Evolutionary conservation across 306 rosid species (phyloP).

Genomic region (Potentilla sterilis): DNA sequence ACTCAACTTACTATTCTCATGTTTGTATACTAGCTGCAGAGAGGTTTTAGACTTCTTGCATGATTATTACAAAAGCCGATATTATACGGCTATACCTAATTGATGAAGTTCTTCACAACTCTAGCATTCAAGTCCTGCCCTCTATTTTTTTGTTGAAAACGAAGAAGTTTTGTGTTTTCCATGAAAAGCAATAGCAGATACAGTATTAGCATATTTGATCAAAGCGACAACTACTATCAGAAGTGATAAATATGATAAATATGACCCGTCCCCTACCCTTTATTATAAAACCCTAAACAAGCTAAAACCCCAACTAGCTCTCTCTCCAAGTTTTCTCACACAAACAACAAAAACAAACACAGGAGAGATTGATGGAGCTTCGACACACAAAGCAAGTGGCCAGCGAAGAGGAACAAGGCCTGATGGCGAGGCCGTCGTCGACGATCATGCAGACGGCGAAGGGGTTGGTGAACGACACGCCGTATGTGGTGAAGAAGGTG

Average conservation of each 20-base stretch:
- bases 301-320: no score
- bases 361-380: conserved; percentile 12
- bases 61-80: conserved; percentile 33
- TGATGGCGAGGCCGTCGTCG: conserved; percentile 3
- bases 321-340: neutral
- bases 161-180: neutral
- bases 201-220: no score
- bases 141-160: neutral
- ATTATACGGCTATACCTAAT: neutral
- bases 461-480: conserved; percentile 14
- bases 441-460: conserved; percentile 6
- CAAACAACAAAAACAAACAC: neutral
- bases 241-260: no score
- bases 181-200: neutral
- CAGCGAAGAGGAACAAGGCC: neutral
- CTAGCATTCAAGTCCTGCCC: neutral
- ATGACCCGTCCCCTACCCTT: no score
- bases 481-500: conserved; percentile 23
- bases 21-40: conserved; percentile 52
- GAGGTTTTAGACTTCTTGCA: conserved; percentile 51
- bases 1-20: conserved; percentile 67
- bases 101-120: neutral
- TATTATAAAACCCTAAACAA: no score
- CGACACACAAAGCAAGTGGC: conserved; percentile 20
- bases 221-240: no score